phyloP scores from a whole-genome alignment of 1,284 basidiomycete genomes.

The Anthracocystis setariae region DNA sequence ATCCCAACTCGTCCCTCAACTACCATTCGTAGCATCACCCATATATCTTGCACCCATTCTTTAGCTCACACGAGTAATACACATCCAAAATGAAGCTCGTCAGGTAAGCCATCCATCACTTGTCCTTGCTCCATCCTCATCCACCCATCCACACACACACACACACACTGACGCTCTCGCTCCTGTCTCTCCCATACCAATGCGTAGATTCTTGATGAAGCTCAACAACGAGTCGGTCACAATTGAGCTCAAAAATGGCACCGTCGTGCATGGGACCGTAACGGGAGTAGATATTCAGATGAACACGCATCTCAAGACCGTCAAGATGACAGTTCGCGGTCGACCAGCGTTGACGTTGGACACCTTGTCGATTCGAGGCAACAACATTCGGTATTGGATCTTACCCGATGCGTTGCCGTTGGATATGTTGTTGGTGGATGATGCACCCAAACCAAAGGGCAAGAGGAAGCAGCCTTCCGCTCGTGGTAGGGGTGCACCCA shows the following conservation, averaged over 20 bases:
- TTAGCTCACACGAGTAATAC: not conserved
- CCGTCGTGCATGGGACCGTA: slow-evolving; percentile 93
- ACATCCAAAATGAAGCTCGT: slow-evolving; percentile 66
- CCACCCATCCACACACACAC: no score
- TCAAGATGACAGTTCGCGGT: slow-evolving; percentile 92
- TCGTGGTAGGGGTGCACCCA: slow-evolving; percentile 36
- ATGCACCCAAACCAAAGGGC: slow-evolving; percentile 91
- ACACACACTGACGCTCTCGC: not conserved
- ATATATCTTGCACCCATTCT: not conserved
- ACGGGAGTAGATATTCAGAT: slow-evolving; percentile 76
- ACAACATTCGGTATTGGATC: slow-evolving; percentile 82
- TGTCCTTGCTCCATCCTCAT: not conserved
- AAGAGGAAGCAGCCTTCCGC: slow-evolving; percentile 56
- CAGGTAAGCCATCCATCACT: slow-evolving; percentile 36
- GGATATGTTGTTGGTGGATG: slow-evolving; percentile 95
- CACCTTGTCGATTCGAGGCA: slow-evolving; percentile 67
- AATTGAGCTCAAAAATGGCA: slow-evolving; percentile 97
- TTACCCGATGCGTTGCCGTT: slow-evolving; percentile 95
- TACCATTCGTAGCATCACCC: not conserved
- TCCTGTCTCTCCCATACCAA: slow-evolving; percentile 67
- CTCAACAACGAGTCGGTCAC: slow-evolving; percentile 99
- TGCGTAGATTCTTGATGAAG: slow-evolving; percentile 99
- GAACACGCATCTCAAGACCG: slow-evolving; percentile 96
- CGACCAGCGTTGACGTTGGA: slow-evolving; percentile 77
- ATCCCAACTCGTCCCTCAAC: not conserved